Base-by-base conservation (phyloP, 225 moss, liverwort and hornwort species). In the Climacium dendroides region DNA sequence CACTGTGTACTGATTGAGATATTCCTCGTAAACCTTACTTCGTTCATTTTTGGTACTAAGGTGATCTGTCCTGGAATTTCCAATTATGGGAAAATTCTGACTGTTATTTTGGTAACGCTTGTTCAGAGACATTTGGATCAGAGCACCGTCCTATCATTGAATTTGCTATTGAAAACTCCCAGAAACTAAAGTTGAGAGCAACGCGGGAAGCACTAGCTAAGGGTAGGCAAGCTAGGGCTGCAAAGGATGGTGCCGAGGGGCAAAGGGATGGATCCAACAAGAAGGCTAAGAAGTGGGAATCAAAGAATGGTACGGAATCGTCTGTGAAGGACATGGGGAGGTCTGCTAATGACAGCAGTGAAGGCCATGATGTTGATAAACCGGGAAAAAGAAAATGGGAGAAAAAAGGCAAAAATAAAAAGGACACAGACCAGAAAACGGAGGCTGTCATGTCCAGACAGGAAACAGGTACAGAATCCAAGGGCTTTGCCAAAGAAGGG, bases 91-190 rank as follows among this genome's bases (percentile, higher is more conserved):
- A 39, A 79, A 57, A 86, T 50, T 83, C 76, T 90, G 50, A 87
- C 28, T 25, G 16, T 63, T 35, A 18, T 15, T 74, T 60, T 79
- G 50, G 41, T 80, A 45, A 82, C 43, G 13, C 54, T 59, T 90
- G 64, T 70, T 82, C 96, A 99, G 99, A 91, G 70, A 95, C 94
- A 59, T 99, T 99, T 89, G 94, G 93, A 87, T 1, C 90, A 48
- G 97, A 99, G 83, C 92, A 91, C 89, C 96, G 99, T 37, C 99
- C 97, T 52, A 94, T 99, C 24, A 93, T 99, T 74, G 93, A 97
- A 84, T 97, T 99, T 84, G 97, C 99, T 54, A 96, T 99, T 79
- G 99, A 99, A 84, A 97, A 97, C 83, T 95, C 94, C 22, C 94
- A 97, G 57, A 96, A 95, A 50, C 86, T 99, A 15, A 93, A 92